Evolutionary conservation across 2,329 filamentous ascomycete genomes (phyloP).

Genomic region (Alternaria triticimaculans): DNA sequence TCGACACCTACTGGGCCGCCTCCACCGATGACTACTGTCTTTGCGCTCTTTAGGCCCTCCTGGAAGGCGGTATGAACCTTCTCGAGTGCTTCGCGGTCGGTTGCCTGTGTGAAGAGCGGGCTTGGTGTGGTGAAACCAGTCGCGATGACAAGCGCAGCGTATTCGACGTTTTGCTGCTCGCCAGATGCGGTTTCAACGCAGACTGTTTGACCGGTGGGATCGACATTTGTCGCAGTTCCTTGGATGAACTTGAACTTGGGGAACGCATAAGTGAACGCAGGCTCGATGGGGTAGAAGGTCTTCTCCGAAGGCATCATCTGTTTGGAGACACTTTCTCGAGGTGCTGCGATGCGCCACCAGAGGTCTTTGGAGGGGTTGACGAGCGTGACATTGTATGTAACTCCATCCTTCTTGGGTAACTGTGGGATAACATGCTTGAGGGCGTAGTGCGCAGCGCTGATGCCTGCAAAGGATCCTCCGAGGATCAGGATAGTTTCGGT

Average conservation of each 20-base stretch:
- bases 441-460: constrained; percentile 46
- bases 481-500: constrained; percentile 47
- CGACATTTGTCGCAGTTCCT: constrained; percentile 58
- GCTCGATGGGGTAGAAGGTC: constrained; percentile 59
- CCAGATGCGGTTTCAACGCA: constrained; percentile 42
- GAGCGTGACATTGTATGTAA: constrained; percentile 60
- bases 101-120: constrained; percentile 54
- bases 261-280: constrained; percentile 59
- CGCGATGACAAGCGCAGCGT: constrained; percentile 63
- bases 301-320: constrained; percentile 57
- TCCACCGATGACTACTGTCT: constrained; percentile 57
- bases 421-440: constrained; percentile 45
- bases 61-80: constrained; percentile 48
- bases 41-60: constrained; percentile 46
- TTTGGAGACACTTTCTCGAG: constrained; percentile 60
- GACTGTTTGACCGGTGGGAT: constrained; percentile 55
- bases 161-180: constrained; percentile 50
- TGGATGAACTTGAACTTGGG: constrained; percentile 60
- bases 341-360: constrained; percentile 62
- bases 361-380: constrained; percentile 63
- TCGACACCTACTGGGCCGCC: constrained; percentile 60
- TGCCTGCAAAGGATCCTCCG: constrained; percentile 46
- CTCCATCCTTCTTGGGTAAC: constrained; percentile 42
- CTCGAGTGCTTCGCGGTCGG: constrained; percentile 36
- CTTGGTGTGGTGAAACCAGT: constrained; percentile 60